A percentile compares a stretch with the other conserved stretches of the same genome.
Evolutionary conservation across 208 protist species (phyloP).

Genomic region (Wallacemonas sp.): DNA sequence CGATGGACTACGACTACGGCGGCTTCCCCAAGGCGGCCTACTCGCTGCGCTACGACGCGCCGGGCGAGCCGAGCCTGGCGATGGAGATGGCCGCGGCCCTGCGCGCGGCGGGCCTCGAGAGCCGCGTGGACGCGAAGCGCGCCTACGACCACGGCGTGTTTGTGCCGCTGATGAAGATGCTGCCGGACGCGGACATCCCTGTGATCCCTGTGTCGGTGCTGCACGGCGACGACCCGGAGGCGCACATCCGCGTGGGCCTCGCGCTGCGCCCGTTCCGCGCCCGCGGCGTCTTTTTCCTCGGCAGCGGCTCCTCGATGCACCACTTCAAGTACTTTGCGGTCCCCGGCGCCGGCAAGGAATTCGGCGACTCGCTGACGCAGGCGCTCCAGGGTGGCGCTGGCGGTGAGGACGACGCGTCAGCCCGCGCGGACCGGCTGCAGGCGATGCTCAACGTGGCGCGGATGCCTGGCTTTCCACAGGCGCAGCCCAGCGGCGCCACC

Average conservation of each 20-base stretch:
- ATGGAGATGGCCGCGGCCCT: slow-evolving; percentile 37
- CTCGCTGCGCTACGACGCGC: slow-evolving; percentile 62
- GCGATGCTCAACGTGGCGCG: slow-evolving; percentile 33
- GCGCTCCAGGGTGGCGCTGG: slow-evolving; percentile 23
- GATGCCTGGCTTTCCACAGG: slow-evolving; percentile 62
- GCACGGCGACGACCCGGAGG: slow-evolving; percentile 34
- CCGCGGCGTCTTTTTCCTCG: slow-evolving; percentile 82
- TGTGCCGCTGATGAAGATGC: slow-evolving; percentile 75
- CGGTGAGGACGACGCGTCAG: slow-evolving; percentile 3
- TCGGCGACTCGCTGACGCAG: slow-evolving; percentile 54
- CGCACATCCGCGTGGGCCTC: slow-evolving; percentile 71
- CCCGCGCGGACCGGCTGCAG: slow-evolving; percentile 30
- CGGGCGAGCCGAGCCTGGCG: slow-evolving; percentile 39
- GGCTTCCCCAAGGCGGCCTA: slow-evolving; percentile 86
- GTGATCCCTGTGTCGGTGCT: slow-evolving; percentile 82
- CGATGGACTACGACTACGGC: slow-evolving; percentile 88
- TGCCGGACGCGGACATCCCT: slow-evolving; percentile 82
- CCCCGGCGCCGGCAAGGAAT: slow-evolving; percentile 34
- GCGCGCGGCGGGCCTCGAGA: slow-evolving; percentile 25
- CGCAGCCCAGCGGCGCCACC: slow-evolving; percentile 41
- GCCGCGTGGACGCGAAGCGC: slow-evolving; percentile 36
- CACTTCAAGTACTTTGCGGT: slow-evolving; percentile 53
- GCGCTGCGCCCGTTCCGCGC: slow-evolving; percentile 64
- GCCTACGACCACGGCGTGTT: slow-evolving; percentile 89
- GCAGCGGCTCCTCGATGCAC: slow-evolving; percentile 82